Evolutionary conservation across 306 rosid genomes (phyloP), one percentile per base, ranked within the genome.

Genomic region (Gleditsia sinensis): DNA sequence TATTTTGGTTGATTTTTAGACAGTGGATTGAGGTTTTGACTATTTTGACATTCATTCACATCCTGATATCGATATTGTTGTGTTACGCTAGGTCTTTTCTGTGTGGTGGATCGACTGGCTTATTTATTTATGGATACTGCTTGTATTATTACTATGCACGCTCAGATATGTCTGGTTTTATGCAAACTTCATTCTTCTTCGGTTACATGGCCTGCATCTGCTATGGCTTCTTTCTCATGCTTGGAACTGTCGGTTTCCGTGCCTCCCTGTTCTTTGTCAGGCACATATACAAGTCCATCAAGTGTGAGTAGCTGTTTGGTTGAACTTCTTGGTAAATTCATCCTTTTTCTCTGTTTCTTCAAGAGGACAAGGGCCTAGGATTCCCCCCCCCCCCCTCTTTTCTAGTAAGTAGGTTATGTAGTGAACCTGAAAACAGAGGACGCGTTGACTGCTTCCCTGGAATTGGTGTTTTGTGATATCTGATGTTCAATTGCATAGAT

Each of bases 191-290:
- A 0, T 94, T 94, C 88, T 94, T 94, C 94, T 94, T 94, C 3
- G 98, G 98, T 19, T 94, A 94, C 88, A 94, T 94, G 98, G 94
- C 94, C 39, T 94, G 98, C 92, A 91, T 94, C 85, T 94, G 98
- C 88, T 94, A 91, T 72, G 98, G 97, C 64, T 94, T 94, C 90
- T 94, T 94, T 61, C 96, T 94, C 76, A 91, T 94, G 98, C 98
- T 94, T 11, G 98, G 98, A 50, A 83, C 88, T 4, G 87, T 94
- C 7, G 98, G 98, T 63, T 94, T 94, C 51, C 97, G 98, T 10
- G 97, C 98, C 17, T 88, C 97, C 25, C 70, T 94, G 79, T 82
- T 94, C 81, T 94, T 94, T 83, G 96, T 94, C 69, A 94, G 97
- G 51, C 98, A 94, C 71, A 94, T 94, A 69, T 94, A 94, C 89